Conservation (phyloP, 140 eudicot genomes). For the Stevia rebaudiana region DNA sequence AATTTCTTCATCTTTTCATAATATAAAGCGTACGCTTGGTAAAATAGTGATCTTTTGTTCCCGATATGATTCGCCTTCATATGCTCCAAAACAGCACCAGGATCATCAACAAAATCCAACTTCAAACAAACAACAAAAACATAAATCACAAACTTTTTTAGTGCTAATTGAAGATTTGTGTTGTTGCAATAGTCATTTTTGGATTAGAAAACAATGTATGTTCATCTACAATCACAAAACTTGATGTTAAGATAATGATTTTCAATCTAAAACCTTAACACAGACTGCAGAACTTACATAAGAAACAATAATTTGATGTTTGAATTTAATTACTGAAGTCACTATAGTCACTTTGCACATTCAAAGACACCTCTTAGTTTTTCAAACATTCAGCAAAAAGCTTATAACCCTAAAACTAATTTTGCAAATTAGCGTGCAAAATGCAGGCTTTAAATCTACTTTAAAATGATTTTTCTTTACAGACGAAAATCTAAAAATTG, state of each 20-base stretch:
- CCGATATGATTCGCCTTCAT: conserved; percentile 76
- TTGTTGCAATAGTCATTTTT: background rate
- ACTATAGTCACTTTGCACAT: background rate
- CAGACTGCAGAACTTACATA: background rate
- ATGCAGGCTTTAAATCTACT: background rate
- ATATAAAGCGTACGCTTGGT: conserved; percentile 90
- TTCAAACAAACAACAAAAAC: conserved; percentile 30
- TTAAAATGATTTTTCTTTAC: background rate
- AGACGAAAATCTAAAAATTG: background rate
- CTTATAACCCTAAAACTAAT: background rate
- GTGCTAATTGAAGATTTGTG: background rate
- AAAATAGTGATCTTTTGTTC: conserved; percentile 58
- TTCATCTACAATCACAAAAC: background rate
- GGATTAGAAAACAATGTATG: no score
- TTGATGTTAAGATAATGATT: background rate
- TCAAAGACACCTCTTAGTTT: background rate
- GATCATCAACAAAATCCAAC: conserved; percentile 93
- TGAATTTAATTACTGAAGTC: background rate
- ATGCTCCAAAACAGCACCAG: conserved; percentile 59
- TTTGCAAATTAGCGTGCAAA: background rate
- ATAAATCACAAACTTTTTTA: conserved; percentile 5
- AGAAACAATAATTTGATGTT: background rate
- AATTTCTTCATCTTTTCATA: conserved; percentile 80
- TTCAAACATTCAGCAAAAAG: background rate
- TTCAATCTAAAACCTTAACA: background rate